Base-by-base conservation (phyloP, 768 basidiomycete genomes). In the Gymnopilus junonius region DNA sequence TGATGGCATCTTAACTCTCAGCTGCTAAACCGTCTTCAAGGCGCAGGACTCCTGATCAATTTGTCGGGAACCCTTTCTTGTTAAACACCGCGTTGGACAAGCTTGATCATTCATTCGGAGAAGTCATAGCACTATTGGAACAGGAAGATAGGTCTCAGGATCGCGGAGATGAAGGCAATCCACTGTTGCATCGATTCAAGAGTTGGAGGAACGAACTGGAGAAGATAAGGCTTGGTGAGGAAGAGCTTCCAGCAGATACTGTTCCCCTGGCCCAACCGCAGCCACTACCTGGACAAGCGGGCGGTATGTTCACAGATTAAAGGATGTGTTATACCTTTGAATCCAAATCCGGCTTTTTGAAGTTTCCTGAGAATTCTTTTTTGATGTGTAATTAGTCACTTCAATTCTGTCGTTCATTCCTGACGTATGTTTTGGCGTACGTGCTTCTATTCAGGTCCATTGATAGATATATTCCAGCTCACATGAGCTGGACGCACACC, bases 11-110 rank as follows among this genome's bases (percentile, higher is more conserved):
- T 6, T 57, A 69, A 65, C 69, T 20, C 63, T 73, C 51, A 68
- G 62, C 72, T 2, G 67, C 71, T 37, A 66, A 67, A 25, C 70
- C 71, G 1, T 72, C 58, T 48, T 69, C 67, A 59, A 74, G 10
- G n/a, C 61, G 55, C 62, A 70, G 25, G n/a, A 69, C 69, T 20
- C 60, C 70, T 8, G 68, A 74, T 14, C 67, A 67, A 11, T 74
- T 74, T 45, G 73, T 82, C 11, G 82, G 82, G 20, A 87, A 85
- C 64, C 81, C 84, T 1, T 84, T 76, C 65, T 74, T 83, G 4
- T 80, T 85, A 71, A 71, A 77, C 31, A 73, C 72, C 31, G 78
- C 80, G 3, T 69, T 86, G 31, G 67, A 76, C 46, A 81, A 80
- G 48, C 76, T 85, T 40, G 83, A 84, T 63, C 67, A 73, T 54